Conservation (phyloP, 2,329 filamentous ascomycete species). For the Alternaria longipes region DNA sequence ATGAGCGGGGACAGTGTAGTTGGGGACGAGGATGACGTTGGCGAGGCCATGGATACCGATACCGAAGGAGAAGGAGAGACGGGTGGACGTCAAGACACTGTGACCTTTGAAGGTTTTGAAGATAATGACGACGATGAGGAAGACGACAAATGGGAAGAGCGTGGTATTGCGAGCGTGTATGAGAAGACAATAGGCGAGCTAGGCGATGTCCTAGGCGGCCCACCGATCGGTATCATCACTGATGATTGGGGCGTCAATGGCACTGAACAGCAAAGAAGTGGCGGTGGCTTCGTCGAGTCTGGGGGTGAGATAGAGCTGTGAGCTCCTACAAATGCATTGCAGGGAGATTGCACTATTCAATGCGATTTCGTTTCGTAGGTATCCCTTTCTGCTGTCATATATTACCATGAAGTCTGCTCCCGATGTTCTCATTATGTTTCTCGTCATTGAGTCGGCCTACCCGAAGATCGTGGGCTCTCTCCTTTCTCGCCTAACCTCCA, state of each 20-base stretch:
- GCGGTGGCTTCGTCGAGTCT: slow-evolving; percentile 26
- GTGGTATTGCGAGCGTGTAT: slow-evolving; percentile 70
- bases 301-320: slow-evolving; percentile 15
- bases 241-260: slow-evolving; percentile 44
- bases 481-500: background rate
- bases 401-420: background rate
- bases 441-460: background rate
- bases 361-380: background rate
- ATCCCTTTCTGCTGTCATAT: background rate
- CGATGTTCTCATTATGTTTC: background rate
- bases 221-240: slow-evolving; percentile 58
- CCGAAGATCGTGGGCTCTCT: background rate
- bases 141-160: slow-evolving; percentile 43
- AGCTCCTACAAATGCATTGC: background rate
- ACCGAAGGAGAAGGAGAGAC: slow-evolving; percentile 38
- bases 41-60: slow-evolving; percentile 43
- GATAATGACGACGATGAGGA: slow-evolving; percentile 58
- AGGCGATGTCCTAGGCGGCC: slow-evolving; percentile 69
- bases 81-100: slow-evolving; percentile 30
- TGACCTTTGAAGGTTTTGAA: slow-evolving; percentile 48
- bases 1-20: slow-evolving; percentile 65
- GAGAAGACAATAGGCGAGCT: slow-evolving; percentile 80
- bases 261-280: slow-evolving; percentile 18
- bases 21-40: slow-evolving; percentile 41
- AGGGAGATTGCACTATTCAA: background rate